A percentile compares a stretch with the other conserved stretches of the same genome.
phyloP scores from a whole-genome alignment of 208 protist species.

The Vickermania ingenoplastis region DNA sequence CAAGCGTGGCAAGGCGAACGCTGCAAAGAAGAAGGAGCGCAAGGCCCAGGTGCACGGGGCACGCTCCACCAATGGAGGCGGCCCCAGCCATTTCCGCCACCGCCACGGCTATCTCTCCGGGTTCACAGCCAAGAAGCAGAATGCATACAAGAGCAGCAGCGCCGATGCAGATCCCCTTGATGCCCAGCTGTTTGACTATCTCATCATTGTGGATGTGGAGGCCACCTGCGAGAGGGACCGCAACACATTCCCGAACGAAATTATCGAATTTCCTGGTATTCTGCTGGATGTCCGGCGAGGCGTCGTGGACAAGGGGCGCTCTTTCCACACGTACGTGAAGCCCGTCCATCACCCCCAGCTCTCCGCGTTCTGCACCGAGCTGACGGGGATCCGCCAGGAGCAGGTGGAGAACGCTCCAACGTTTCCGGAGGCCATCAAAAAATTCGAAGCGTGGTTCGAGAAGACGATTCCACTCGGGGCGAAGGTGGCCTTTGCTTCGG shows the following conservation, averaged over 20 bases:
- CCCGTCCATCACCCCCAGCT: constrained; percentile 80
- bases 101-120: constrained; percentile 17
- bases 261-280: constrained; percentile 93
- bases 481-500: constrained; percentile 73
- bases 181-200: constrained; percentile 86
- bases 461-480: constrained; percentile 55
- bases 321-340: constrained; percentile 87
- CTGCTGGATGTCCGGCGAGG: constrained; percentile 72
- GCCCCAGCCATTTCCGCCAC: constrained; percentile 1
- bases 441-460: constrained; percentile 71
- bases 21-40: constrained; percentile 24
- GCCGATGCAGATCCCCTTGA: constrained; percentile 66
- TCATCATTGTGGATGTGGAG: constrained; percentile 90
- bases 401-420: constrained; percentile 66
- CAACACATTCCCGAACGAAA: constrained; percentile 80
- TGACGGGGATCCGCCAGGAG: constrained; percentile 94
- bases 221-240: constrained; percentile 76
- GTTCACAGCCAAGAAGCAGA: constrained; percentile 9
- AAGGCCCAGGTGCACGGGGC: constrained; percentile 9
- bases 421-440: constrained; percentile 56
- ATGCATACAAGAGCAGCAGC: constrained; percentile 10
- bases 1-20: constrained; percentile 67
- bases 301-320: constrained; percentile 48
- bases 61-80: constrained; percentile 17
- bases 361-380: constrained; percentile 84